Evolutionary conservation across 1,284 basidiomycete species (phyloP), one percentile per base, ranked within the genome.

Genomic region (Dichomitus squalens): DNA sequence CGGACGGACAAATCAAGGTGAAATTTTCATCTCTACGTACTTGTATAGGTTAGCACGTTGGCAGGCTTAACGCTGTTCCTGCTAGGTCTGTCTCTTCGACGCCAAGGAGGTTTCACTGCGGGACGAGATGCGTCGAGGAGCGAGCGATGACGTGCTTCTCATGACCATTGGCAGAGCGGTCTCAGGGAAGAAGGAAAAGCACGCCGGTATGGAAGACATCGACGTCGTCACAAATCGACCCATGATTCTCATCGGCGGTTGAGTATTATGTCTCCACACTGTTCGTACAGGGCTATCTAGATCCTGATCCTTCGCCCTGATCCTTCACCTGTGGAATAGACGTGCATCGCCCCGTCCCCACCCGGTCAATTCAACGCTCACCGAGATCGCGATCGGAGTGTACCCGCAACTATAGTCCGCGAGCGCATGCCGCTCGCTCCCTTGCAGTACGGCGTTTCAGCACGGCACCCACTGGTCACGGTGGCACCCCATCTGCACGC

Each of bases 191-290:
- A 85, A 90, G 67, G 92, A 87, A 69, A 93, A 90, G 67, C 93
- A 96, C 69, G 88, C 85, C 52, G 91, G 85, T 55, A 94, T 92
- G 90, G 85, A 90, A 70, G 81, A 84, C 64, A 90, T 92, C 60
- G 86, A 89, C 72, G 87, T 86, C 59, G 73, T 85, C 39, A 84
- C 83, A 49, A 93, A 93, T 75, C 80, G 92, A 57, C 90, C 91
- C 14, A 95, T 95, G 92, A 95, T 95, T 64, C 78, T 93, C 60
- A 96, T 95, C 73, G 94, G 93, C 75, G 89, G 88, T 87, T 91
- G 81, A 88, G 81, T 84, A 69, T 70, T 59, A 65, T 74, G 65
- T 67, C 64, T 39, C 49, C 44, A 21, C 38, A 8, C 43, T 55
- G 66, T 68, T 53, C 55, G 61, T 59, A 56, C 54, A 60, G 59